Evolutionary conservation across 1,284 basidiomycete genomes (phyloP).

Genomic region (Ustilago loliicola): DNA sequence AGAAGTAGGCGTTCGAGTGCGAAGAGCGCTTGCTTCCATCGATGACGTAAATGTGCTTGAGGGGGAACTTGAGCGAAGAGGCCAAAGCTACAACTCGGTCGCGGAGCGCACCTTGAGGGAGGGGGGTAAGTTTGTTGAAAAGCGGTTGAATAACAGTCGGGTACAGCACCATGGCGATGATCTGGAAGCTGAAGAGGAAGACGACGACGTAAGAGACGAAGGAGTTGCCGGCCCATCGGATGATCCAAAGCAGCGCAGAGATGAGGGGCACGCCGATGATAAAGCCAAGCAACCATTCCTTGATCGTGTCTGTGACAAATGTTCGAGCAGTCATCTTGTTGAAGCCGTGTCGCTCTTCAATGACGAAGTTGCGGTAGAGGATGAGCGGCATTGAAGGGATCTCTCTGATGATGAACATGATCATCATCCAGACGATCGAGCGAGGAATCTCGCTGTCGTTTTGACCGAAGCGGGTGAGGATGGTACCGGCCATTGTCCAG

Average conservation of each 20-base stretch:
- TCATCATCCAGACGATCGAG: slow-evolving; percentile 79
- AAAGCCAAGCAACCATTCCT: slow-evolving; percentile 81
- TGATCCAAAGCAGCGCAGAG: slow-evolving; percentile 86
- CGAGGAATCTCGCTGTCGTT: slow-evolving; percentile 78
- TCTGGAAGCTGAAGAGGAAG: slow-evolving; percentile 77
- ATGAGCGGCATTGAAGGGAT: slow-evolving; percentile 78
- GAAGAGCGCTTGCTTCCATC: slow-evolving; percentile 95
- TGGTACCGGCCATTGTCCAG: slow-evolving; percentile 77
- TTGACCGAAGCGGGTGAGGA: slow-evolving; percentile 64
- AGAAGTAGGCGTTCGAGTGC: slow-evolving; percentile 84
- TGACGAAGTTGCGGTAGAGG: slow-evolving; percentile 88
- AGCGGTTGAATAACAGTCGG: slow-evolving; percentile 88
- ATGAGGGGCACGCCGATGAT: slow-evolving; percentile 89
- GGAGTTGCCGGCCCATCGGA: slow-evolving; percentile 84
- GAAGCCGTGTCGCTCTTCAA: slow-evolving; percentile 96
- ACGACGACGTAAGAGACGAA: slow-evolving; percentile 67
- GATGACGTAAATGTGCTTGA: slow-evolving; percentile 95
- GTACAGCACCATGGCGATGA: slow-evolving; percentile 73
- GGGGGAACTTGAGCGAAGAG: slow-evolving; percentile 82
- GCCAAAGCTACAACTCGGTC: slow-evolving; percentile 66
- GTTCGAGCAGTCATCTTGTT: slow-evolving; percentile 88
- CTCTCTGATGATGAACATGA: slow-evolving; percentile 58
- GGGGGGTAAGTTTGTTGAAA: slow-evolving; percentile 94
- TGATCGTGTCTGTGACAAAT: slow-evolving; percentile 80
- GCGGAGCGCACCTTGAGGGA: slow-evolving; percentile 72